phyloP scores from a whole-genome alignment of 169 alveolate species.

The Perkinsus marinus region DNA sequence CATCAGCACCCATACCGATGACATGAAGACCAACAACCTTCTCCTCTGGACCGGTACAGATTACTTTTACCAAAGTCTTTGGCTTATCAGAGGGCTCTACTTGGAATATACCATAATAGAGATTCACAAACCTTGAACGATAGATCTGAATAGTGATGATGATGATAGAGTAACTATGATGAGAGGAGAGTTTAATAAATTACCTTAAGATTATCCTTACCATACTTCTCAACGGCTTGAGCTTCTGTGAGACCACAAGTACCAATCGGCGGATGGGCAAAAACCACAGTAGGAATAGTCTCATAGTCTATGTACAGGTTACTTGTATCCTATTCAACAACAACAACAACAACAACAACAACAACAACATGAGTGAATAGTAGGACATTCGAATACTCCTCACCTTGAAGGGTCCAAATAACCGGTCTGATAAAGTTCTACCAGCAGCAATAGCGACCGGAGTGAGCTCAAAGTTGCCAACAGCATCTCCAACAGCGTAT shows the following conservation, averaged over 20 bases:
- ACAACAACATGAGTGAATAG: too few relatives aligned
- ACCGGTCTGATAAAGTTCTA: conserved; percentile 71
- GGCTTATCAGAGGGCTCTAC: conserved; percentile 41
- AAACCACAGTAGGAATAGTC: conserved; percentile 73
- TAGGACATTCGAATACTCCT: conserved; percentile 3
- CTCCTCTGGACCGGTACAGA: conserved; percentile 50
- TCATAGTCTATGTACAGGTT: conserved; percentile 18
- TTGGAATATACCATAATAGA: conserved; percentile 40
- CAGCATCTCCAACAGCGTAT: conserved; percentile 43
- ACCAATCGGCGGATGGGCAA: conserved; percentile 75
- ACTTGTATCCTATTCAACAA: not conserved
- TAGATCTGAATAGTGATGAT: conserved; percentile 37
- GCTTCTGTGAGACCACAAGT: conserved; percentile 76
- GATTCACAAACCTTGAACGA: conserved; percentile 39
- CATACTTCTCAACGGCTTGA: conserved; percentile 58
- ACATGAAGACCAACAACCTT: conserved; percentile 67
- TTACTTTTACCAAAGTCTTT: conserved; percentile 44
- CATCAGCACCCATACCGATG: conserved; percentile 70
- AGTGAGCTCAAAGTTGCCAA: conserved; percentile 56
- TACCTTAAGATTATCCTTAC: conserved; percentile 63
- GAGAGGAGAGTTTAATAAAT: conserved; percentile 24
- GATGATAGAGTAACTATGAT: too few relatives aligned
- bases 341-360: too few relatives aligned
- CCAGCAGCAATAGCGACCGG: conserved; percentile 90
- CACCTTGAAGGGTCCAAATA: conserved; percentile 41